Evolutionary conservation across 2,329 filamentous ascomycete species (phyloP), one percentile per base, ranked within the genome.

Genomic region (Ascochyta koolunga): DNA sequence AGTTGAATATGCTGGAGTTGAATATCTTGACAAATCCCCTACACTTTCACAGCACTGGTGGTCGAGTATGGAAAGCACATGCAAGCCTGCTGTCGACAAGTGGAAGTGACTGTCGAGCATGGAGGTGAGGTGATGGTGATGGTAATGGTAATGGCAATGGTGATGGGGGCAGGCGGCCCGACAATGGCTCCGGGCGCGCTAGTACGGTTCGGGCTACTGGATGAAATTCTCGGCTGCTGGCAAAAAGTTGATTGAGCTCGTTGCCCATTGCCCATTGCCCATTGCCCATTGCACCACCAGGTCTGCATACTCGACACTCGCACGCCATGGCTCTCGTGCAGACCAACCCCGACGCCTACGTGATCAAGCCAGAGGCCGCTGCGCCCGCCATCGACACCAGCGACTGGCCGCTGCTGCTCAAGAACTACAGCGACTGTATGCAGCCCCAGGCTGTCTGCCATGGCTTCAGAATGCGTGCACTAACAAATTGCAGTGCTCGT

Each of bases 361-460:
- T 85, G 77, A 97, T 99, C 82, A 96, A 97, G 86, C 95, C 95
- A 51, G 88, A 96, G 82, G 87, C 89, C 70, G 82, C 85, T 65
- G 86, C 88, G 70, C 90, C 92, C 65, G 81, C 86, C 56, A 82
- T 96, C 69, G 88, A 96, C 79, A 96, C 91, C 67, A 93, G 89
- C 81, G 85, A 87, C 76, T 97, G 92, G 91, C 95, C 95, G 69
- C 83, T 98, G 71, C 84, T 98, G 70, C 84, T 98, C 72, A 96
- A 96, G 83, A 96, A 97, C 82, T 98, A 96, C 80, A 90, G 92
- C 78, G 90, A 93, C 75, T 82, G 91, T 95, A 84, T 75, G 89
- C 83, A 66, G 58, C 60, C 82, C 22, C 54, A 57, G 66, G 64
- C 62, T 29, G 10, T 9, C 9, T 24, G 22, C 5, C 22, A 6